Percentiles rank a stretch among this genome's conserved stretches.
Conservation (phyloP, 2,329 filamentous ascomycete species). For the Chaetomium sp. region DNA sequence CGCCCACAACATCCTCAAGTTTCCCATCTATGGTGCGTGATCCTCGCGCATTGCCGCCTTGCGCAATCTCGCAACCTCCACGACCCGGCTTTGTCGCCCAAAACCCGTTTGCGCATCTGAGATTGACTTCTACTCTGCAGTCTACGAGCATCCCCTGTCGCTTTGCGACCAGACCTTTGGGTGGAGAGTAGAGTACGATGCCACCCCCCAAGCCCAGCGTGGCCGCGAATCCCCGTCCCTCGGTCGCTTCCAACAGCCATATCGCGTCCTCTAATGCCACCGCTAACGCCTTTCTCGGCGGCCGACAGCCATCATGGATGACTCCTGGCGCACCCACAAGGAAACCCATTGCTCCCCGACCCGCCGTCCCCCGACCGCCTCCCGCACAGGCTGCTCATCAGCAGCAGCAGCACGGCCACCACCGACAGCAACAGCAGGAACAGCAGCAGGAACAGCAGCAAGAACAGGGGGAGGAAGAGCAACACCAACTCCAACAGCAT, state of each 20-base stretch:
- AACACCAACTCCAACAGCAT: background rate
- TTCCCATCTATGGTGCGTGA: slow-evolving; percentile 25
- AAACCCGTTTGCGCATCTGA: background rate
- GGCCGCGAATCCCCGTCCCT: slow-evolving; percentile 17
- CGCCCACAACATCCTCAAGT: background rate
- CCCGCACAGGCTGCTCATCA: slow-evolving; percentile 16
- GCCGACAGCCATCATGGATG: slow-evolving; percentile 39
- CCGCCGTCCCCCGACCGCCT: slow-evolving; percentile 13
- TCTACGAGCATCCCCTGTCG: slow-evolving; percentile 20
- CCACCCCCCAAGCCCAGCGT: slow-evolving; percentile 15
- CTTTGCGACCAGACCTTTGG: slow-evolving; percentile 21
- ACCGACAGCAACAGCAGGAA: background rate
- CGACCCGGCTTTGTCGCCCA: background rate
- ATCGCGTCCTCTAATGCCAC: slow-evolving; percentile 40
- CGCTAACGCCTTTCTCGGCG: slow-evolving; percentile 37
- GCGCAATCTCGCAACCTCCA: slow-evolving; percentile 3
- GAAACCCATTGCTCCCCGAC: slow-evolving; percentile 26
- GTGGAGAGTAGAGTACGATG: slow-evolving; percentile 28
- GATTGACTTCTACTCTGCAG: slow-evolving; percentile 20
- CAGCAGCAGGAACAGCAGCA: background rate
- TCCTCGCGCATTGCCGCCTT: slow-evolving; percentile 7
- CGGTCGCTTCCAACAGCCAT: slow-evolving; percentile 22
- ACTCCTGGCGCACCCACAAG: slow-evolving; percentile 22
- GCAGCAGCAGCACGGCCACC: slow-evolving; percentile 2
- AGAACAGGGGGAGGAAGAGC: no score